phyloP scores from a whole-genome alignment of 2,329 filamentous ascomycete genomes.

The Trichoderma guizhouense region DNA sequence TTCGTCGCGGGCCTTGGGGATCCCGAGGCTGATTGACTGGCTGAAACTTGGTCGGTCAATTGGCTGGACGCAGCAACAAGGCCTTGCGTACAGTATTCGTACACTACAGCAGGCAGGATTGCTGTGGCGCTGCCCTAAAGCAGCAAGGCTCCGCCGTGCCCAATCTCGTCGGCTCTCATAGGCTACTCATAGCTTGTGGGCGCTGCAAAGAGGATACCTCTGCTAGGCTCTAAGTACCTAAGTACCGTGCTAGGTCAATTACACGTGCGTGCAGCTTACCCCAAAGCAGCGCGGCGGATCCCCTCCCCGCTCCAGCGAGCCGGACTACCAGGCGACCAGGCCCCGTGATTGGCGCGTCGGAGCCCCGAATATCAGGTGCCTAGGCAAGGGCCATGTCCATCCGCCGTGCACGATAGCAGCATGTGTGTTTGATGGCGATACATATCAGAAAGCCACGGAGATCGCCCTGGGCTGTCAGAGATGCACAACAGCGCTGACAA shows the following conservation, averaged over 20 bases:
- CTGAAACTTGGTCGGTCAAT: background rate
- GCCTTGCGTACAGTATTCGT: background rate
- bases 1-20: background rate
- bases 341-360: slow-evolving; percentile 6
- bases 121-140: background rate
- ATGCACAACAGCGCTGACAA: background rate
- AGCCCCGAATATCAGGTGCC: background rate
- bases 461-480: background rate
- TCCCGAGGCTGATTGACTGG: background rate
- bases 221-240: too few species aligned
- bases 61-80: background rate
- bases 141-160: background rate
- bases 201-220: background rate
- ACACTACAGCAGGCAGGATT: background rate
- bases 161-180: background rate
- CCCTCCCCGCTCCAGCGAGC: slow-evolving; percentile 1
- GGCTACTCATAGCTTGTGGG: background rate
- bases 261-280: slow-evolving; percentile 15
- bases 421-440: background rate
- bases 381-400: background rate
- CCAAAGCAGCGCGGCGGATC: slow-evolving; percentile 9
- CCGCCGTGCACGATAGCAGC: background rate
- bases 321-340: background rate
- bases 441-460: background rate
- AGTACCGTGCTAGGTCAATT: background rate